Conservation (phyloP, 257 asterid species). For the Nicotiana benthamiana region DNA sequence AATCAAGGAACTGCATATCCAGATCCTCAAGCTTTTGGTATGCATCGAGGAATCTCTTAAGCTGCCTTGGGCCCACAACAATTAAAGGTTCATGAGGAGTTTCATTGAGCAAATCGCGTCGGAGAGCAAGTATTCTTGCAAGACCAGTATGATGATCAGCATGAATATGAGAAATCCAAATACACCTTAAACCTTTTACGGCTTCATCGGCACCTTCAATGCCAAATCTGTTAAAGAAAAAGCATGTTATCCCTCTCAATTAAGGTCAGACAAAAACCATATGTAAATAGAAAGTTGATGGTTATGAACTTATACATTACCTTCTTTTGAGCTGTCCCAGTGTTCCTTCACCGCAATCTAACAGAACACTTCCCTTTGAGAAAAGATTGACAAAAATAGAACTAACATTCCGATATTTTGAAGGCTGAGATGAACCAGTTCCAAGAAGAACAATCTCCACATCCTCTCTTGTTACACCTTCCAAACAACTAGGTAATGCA, state of each 20-base stretch:
- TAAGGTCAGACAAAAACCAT: background rate
- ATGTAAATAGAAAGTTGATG: background rate
- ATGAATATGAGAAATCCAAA: slow-evolving; percentile 97
- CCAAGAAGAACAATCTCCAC: slow-evolving; percentile 95
- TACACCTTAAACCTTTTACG: slow-evolving; percentile 56
- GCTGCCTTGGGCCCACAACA: slow-evolving; percentile 84
- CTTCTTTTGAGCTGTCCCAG: slow-evolving; percentile 93
- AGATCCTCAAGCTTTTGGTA: slow-evolving; percentile 91
- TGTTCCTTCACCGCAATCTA: slow-evolving; percentile 97
- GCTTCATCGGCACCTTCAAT: slow-evolving; percentile 76
- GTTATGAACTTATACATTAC: slow-evolving; percentile 16
- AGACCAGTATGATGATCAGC: slow-evolving; percentile 98
- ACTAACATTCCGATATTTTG: slow-evolving; percentile 93
- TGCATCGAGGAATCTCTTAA: slow-evolving; percentile 80
- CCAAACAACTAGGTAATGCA: slow-evolving; percentile 70
- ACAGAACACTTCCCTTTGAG: slow-evolving; percentile 65
- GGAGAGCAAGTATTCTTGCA: slow-evolving; percentile 80
- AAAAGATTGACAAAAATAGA: slow-evolving; percentile 84
- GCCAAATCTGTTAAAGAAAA: slow-evolving; percentile 52
- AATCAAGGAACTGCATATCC: slow-evolving; percentile 88
- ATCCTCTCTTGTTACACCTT: slow-evolving; percentile 64
- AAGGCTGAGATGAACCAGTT: slow-evolving; percentile 97
- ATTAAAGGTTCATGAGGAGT: slow-evolving; percentile 59
- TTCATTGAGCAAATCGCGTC: slow-evolving; percentile 57
- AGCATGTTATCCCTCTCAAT: background rate